A percentile compares a stretch with the other conserved stretches of the same genome.
Conservation (phyloP, 177 flowering plant genomes). For the Telopea speciosissima region DNA sequence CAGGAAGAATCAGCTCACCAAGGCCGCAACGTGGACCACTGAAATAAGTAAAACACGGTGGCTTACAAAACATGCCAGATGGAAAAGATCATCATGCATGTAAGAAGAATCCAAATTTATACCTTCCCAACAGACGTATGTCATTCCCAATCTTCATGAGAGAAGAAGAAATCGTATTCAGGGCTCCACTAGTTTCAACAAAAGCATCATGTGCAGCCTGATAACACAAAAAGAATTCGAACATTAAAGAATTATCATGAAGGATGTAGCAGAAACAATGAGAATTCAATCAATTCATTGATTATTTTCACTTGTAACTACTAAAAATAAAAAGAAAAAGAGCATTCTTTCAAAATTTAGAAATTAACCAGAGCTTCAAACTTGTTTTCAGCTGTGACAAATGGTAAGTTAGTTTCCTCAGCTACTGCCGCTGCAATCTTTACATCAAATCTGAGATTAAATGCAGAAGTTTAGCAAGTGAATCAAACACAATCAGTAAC, state of each 20-base stretch:
- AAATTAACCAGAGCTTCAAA: slow-evolving; percentile 89
- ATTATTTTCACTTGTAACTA: neutral
- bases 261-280: neutral
- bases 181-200: slow-evolving; percentile 92
- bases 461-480: slow-evolving; percentile 1
- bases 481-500: neutral
- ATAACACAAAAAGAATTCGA: slow-evolving; percentile 13
- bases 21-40: slow-evolving; percentile 99
- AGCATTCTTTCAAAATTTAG: neutral
- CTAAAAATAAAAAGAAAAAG: neutral
- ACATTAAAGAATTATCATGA: slow-evolving; percentile 5
- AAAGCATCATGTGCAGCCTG: slow-evolving; percentile 99
- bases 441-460: slow-evolving; percentile 73
- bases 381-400: slow-evolving; percentile 96
- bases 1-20: slow-evolving; percentile 97
- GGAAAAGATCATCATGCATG: neutral
- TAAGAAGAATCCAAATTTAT: neutral
- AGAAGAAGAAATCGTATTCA: slow-evolving; percentile 82
- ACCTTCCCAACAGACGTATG: slow-evolving; percentile 93
- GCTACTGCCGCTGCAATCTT: slow-evolving; percentile 98
- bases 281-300: neutral
- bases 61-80: neutral
- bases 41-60: slow-evolving; percentile 21
- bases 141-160: slow-evolving; percentile 97
- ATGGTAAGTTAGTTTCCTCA: slow-evolving; percentile 87